Conservation (phyloP, 23 red algal genomes). For the Gracilaria caudata region DNA sequence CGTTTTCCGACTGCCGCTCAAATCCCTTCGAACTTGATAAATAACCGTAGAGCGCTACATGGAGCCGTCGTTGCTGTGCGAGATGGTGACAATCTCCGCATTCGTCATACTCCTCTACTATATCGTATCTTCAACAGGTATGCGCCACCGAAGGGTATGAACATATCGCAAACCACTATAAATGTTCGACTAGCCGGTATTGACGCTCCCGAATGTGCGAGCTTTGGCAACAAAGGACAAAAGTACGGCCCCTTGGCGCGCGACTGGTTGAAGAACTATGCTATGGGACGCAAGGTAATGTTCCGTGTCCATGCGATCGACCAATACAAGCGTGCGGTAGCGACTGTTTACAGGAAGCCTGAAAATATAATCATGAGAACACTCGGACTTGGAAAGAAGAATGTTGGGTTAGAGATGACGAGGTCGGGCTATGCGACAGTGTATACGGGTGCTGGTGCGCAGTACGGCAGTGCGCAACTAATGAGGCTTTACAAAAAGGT, state of each 20-base stretch:
- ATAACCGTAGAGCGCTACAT: constrained; percentile 38
- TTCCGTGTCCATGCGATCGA: constrained; percentile 76
- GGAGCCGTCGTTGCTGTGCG: constrained; percentile 66
- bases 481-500: constrained; percentile 39
- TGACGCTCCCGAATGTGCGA: constrained; percentile 91
- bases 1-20: constrained; percentile 45
- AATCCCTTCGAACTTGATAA: constrained; percentile 46
- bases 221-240: constrained; percentile 72
- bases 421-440: constrained; percentile 83
- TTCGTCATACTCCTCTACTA: constrained; percentile 73
- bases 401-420: constrained; percentile 82
- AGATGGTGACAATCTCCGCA: constrained; percentile 77
- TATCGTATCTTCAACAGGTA: constrained; percentile 50
- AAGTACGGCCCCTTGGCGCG: constrained; percentile 68
- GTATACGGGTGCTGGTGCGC: constrained; percentile 74
- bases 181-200: constrained; percentile 86
- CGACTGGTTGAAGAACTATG: constrained; percentile 63
- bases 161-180: constrained; percentile 55
- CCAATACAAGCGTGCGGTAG: constrained; percentile 80
- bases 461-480: constrained; percentile 65
- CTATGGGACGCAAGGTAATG: constrained; percentile 34
- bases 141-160: constrained; percentile 30
- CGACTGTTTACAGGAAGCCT: constrained; percentile 59
- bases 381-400: constrained; percentile 67
- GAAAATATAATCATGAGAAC: constrained; percentile 48